These are phyloP conservation scores for Phylloporus arenicola DNA, from an alignment of 768 basidiomycete species.

Conservation along the genomic window DNA sequence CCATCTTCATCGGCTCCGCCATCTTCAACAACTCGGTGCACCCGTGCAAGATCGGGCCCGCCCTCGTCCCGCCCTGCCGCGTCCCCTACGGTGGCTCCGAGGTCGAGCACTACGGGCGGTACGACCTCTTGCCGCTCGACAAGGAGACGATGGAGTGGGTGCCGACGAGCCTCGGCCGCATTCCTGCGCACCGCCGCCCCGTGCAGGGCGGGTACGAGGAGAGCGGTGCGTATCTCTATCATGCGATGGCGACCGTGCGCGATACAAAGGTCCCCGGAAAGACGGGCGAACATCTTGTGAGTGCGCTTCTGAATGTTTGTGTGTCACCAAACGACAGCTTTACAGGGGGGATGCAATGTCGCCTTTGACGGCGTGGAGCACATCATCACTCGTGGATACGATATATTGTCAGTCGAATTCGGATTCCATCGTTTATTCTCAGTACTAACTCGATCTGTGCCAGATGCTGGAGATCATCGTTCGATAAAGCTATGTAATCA, in stretches of 20 bases:
- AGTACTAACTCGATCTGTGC: not conserved
- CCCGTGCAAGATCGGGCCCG: constrained; percentile 74
- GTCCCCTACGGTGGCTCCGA: constrained; percentile 66
- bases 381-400: constrained; percentile 35
- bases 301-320: constrained; percentile 14
- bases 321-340: not conserved
- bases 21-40: constrained; percentile 63
- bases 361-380: constrained; percentile 37
- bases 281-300: constrained; percentile 61
- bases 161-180: constrained; percentile 49
- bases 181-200: constrained; percentile 53
- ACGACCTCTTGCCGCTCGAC: constrained; percentile 70
- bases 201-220: constrained; percentile 78
- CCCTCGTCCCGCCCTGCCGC: constrained; percentile 45
- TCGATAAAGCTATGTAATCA: too few relatives aligned
- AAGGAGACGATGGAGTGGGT: constrained; percentile 72
- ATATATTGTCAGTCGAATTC: constrained; percentile 36
- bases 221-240: constrained; percentile 58
- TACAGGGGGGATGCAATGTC: constrained; percentile 39
- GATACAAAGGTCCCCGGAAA: constrained; percentile 68
- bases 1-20: constrained; percentile 71
- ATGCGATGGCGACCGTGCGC: constrained; percentile 51
- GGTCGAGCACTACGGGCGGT: constrained; percentile 57
- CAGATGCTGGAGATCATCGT: constrained; percentile 31
- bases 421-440: not conserved